phyloP scores from a whole-genome alignment of 495 filamentous ascomycete genomes.

The Oidiodendron maius region DNA sequence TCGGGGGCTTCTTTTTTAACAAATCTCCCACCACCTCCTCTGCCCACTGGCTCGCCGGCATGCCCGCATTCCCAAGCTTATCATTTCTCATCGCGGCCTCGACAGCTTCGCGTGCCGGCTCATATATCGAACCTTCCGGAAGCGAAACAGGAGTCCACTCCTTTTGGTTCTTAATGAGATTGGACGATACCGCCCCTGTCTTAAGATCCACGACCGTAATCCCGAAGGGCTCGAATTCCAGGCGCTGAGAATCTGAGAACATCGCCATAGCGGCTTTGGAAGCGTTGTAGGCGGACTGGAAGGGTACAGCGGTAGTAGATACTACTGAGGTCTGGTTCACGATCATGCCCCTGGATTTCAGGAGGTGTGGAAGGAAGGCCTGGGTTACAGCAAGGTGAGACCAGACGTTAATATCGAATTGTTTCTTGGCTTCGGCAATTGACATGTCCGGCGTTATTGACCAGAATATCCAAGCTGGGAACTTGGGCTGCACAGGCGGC shows the following conservation, averaged over 20 bases:
- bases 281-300: constrained; percentile 40
- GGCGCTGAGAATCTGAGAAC: constrained; percentile 35
- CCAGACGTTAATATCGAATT: constrained; percentile 51
- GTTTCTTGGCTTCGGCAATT: constrained; percentile 31
- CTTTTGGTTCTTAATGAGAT: constrained; percentile 20
- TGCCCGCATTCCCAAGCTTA: constrained; percentile 9
- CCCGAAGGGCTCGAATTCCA: constrained; percentile 46
- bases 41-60: constrained; percentile 21
- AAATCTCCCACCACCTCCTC: constrained; percentile 23
- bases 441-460: constrained; percentile 53
- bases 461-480: constrained; percentile 31
- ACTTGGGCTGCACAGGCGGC: constrained; percentile 18
- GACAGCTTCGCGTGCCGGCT: constrained; percentile 15
- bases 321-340: constrained; percentile 43
- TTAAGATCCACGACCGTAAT: constrained; percentile 38
- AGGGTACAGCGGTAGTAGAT: constrained; percentile 36
- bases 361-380: constrained; percentile 46
- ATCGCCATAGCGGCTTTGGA: constrained; percentile 46
- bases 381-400: constrained; percentile 42
- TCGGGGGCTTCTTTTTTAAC: constrained; percentile 21
- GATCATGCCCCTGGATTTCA: constrained; percentile 36
- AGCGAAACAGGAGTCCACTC: not conserved
- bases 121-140: constrained; percentile 22
- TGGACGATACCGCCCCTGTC: constrained; percentile 28
- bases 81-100: constrained; percentile 10